These are phyloP conservation scores for Xylaria sp. DNA, from an alignment of 2,329 filamentous ascomycete genomes.

Conservation along the genomic window DNA sequence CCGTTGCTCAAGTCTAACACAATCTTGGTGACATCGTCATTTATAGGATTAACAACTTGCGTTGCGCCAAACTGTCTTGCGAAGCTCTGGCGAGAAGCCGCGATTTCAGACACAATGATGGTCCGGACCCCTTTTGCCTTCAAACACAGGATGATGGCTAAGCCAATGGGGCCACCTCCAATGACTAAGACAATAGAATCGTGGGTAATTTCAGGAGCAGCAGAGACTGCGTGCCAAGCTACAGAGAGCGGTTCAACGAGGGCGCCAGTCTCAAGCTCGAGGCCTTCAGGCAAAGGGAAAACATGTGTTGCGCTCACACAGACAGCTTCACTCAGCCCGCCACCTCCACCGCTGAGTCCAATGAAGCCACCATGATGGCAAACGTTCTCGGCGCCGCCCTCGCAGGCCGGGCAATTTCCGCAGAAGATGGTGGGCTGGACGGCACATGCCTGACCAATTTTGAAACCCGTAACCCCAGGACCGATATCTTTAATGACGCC, in stretches of 20 bases:
- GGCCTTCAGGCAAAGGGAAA: conserved; percentile 7
- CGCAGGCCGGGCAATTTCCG: conserved; percentile 1
- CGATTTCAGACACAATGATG: conserved; percentile 8
- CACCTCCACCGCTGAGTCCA: conserved; percentile 8
- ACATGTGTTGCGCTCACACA: conserved; percentile 11
- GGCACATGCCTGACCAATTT: conserved; percentile 4
- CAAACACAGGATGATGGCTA: conserved; percentile 10
- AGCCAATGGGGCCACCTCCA: conserved; percentile 11
- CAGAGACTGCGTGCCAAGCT: conserved; percentile 13
- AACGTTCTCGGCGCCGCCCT: conserved; percentile 10
- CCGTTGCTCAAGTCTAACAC: background rate
- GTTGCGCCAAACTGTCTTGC: conserved; percentile 15
- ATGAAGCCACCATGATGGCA: conserved; percentile 5
- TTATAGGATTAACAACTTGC: conserved; percentile 5
- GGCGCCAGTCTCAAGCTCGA: conserved; percentile 9
- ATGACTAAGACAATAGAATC: background rate
- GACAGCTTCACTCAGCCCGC: conserved; percentile 8
- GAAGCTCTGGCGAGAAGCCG: conserved; percentile 8
- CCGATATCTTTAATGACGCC: conserved; percentile 12
- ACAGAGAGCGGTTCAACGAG: conserved; percentile 15
- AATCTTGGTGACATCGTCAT: background rate
- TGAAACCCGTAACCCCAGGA: conserved; percentile 7
- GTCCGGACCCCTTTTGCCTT: conserved; percentile 9
- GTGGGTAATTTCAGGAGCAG: background rate
- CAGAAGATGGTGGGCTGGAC: conserved; percentile 15